Evolutionary conservation across 495 filamentous ascomycete genomes (phyloP).

Genomic region (Hypoxylon fragiforme): DNA sequence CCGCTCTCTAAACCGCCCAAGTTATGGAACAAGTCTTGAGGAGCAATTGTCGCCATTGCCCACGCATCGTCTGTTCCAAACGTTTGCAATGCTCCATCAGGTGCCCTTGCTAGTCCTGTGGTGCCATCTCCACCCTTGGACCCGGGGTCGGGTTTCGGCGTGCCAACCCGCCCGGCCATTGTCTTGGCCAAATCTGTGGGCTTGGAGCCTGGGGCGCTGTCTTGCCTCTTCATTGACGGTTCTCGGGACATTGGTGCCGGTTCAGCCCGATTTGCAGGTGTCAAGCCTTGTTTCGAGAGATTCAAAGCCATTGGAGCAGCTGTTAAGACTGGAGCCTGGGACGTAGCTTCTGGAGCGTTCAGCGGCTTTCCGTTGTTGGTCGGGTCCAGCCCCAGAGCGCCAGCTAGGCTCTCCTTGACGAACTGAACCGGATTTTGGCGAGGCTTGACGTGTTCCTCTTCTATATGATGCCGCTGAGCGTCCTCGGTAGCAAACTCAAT

Average conservation of each 20-base stretch:
- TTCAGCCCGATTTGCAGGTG: conserved; percentile 43
- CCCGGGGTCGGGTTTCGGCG: conserved; percentile 29
- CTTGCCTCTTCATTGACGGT: conserved; percentile 49
- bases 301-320: conserved; percentile 39
- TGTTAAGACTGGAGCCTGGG: conserved; percentile 12
- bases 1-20: conserved; percentile 41
- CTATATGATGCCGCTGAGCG: conserved; percentile 52
- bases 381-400: conserved; percentile 48
- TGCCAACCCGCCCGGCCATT: conserved; percentile 33
- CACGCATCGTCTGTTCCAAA: conserved; percentile 38
- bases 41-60: conserved; percentile 49
- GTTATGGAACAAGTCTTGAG: conserved; percentile 46
- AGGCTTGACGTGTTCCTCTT: conserved; percentile 59
- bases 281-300: conserved; percentile 50
- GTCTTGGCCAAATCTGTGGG: conserved; percentile 26
- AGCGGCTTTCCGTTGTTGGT: conserved; percentile 46
- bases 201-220: conserved; percentile 43
- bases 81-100: conserved; percentile 23
- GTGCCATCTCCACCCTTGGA: conserved; percentile 25
- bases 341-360: conserved; percentile 12
- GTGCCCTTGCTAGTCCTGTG: conserved; percentile 15
- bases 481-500: conserved; percentile 59
- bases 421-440: conserved; percentile 57
- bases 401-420: conserved; percentile 49
- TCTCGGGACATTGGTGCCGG: conserved; percentile 53